These are phyloP conservation scores for Cyclostephanos tholiformis DNA, from an alignment of 108 stramenopile genomes.

Conservation along the genomic window DNA sequence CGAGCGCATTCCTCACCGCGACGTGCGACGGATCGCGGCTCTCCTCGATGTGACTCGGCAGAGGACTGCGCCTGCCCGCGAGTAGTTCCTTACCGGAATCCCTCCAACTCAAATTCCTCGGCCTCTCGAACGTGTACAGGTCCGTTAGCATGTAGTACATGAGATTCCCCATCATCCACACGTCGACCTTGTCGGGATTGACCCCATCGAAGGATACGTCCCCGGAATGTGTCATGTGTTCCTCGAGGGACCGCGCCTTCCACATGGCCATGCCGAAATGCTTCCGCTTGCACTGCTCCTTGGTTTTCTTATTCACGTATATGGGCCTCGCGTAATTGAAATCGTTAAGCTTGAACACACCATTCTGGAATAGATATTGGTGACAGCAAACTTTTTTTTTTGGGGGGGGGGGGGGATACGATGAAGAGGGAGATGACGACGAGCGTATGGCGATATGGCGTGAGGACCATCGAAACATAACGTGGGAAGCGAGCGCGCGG, in stretches of 20 bases:
- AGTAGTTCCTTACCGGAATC: slow-evolving; percentile 26
- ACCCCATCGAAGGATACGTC: slow-evolving; percentile 11
- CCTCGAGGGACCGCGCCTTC: slow-evolving; percentile 48
- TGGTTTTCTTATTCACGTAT: slow-evolving; percentile 29
- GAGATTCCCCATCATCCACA: slow-evolving; percentile 55
- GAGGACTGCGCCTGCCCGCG: slow-evolving; percentile 31
- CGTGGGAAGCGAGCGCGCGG: too few species aligned
- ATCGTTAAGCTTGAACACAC: slow-evolving; percentile 63
- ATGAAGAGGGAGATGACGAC: not conserved
- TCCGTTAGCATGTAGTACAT: slow-evolving; percentile 48
- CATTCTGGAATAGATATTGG: slow-evolving; percentile 60
- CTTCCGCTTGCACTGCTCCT: slow-evolving; percentile 26
- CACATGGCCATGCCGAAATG: slow-evolving; percentile 34
- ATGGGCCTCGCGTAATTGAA: slow-evolving; percentile 53
- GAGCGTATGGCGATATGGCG: not conserved
- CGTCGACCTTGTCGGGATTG: slow-evolving; percentile 43
- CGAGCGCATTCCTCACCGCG: slow-evolving; percentile 48
- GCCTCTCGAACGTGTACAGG: slow-evolving; percentile 45
- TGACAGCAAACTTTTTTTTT: slow-evolving; percentile 47
- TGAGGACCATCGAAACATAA: too few species aligned
- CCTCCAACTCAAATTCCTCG: slow-evolving; percentile 29
- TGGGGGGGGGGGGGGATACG: not conserved
- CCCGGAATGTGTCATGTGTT: not conserved
- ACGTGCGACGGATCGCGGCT: slow-evolving; percentile 42
- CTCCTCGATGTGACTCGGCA: slow-evolving; percentile 38